Conservation (phyloP, 2,329 filamentous ascomycete genomes). For the Claviceps arundinis region DNA sequence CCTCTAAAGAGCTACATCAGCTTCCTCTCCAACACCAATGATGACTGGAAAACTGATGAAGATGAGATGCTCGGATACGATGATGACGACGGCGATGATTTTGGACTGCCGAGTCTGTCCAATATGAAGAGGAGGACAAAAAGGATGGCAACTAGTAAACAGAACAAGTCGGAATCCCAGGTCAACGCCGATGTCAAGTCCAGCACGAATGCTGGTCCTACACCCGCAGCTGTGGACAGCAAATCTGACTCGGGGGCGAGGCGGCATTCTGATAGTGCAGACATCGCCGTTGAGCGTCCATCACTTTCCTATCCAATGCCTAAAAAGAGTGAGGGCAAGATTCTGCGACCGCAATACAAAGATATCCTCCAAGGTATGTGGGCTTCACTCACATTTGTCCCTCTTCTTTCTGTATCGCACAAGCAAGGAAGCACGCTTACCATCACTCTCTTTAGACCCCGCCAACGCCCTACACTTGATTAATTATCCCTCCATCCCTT, state of each 20-base stretch:
- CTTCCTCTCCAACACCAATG: constrained; percentile 68
- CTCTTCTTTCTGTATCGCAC: too few species aligned
- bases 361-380: constrained; percentile 64
- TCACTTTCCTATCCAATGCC: constrained; percentile 72
- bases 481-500: constrained; percentile 63
- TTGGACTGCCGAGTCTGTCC: constrained; percentile 82
- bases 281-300: constrained; percentile 85
- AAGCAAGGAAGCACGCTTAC: not conserved
- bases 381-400: not conserved
- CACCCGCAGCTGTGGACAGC: constrained; percentile 24
- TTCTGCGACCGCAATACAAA: constrained; percentile 91
- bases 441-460: constrained; percentile 41
- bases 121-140: constrained; percentile 70
- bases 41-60: constrained; percentile 68
- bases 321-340: constrained; percentile 87
- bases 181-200: not conserved
- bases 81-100: constrained; percentile 87
- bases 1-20: constrained; percentile 64
- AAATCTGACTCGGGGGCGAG: constrained; percentile 30
- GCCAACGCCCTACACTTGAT: constrained; percentile 93
- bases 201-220: constrained; percentile 13
- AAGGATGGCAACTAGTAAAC: constrained; percentile 30
- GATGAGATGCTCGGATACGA: constrained; percentile 69
- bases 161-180: constrained; percentile 12
- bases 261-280: constrained; percentile 70